phyloP scores from a whole-genome alignment of 2,329 filamentous ascomycete species.

The Pseudogymnoascus sp. region DNA sequence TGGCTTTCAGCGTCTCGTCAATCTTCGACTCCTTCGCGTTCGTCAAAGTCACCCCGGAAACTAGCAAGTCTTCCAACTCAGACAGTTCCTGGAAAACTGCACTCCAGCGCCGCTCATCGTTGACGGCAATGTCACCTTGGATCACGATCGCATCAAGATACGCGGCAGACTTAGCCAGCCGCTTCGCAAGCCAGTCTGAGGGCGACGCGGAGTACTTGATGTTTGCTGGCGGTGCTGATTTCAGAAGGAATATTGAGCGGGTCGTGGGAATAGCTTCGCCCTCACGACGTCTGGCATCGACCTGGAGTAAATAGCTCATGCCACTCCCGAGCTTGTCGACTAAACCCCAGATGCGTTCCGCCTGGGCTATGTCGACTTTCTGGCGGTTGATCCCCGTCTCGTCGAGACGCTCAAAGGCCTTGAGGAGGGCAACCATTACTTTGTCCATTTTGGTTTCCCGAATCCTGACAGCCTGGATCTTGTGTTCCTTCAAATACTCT shows the following conservation, averaged over 20 bases:
- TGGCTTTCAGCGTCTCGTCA: not conserved
- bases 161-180: not conserved
- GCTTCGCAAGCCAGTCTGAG: slow-evolving; percentile 7
- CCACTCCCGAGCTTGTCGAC: slow-evolving; percentile 9
- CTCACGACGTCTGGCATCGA: not conserved
- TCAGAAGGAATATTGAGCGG: slow-evolving; percentile 10
- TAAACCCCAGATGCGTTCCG: slow-evolving; percentile 5
- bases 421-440: slow-evolving; percentile 1
- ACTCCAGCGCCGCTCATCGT: slow-evolving; percentile 10
- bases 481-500: slow-evolving; percentile 8
- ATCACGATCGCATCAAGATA: not conserved
- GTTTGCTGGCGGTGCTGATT: slow-evolving; percentile 11
- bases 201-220: not conserved
- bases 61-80: slow-evolving; percentile 9
- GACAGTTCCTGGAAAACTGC: slow-evolving; percentile 1
- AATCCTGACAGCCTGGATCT: slow-evolving; percentile 5
- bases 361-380: slow-evolving; percentile 1
- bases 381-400: slow-evolving; percentile 6
- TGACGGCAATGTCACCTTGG: not conserved
- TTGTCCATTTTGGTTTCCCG: slow-evolving; percentile 5
- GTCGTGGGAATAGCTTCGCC: slow-evolving; percentile 9
- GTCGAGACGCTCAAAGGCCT: slow-evolving; percentile 1
- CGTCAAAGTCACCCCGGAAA: not conserved
- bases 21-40: not conserved
- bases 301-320: slow-evolving; percentile 6